Evolutionary conservation across 2,329 filamentous ascomycete genomes (phyloP), one percentile per base, ranked within the genome.

Genomic region (Colletotrichum euphorbiae): DNA sequence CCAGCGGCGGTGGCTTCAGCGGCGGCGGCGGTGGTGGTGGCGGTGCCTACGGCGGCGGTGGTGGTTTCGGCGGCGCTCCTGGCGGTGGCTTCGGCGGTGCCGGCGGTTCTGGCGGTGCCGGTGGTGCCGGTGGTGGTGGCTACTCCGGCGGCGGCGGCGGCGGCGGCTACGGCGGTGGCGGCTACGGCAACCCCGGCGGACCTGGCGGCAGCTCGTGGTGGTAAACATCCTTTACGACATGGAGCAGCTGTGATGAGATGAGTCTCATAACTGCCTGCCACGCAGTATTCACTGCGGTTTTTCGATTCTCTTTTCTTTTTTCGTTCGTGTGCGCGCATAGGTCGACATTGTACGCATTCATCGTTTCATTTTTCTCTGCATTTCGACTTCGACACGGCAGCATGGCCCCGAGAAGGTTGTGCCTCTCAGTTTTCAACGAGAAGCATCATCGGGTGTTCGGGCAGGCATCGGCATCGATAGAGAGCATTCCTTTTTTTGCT

Each of bases 131-230:
- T 69, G 80, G 79, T 62, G 78, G 76, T 61, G 81, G 82, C 64
- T 80, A 77, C 69, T 54, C 77, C 28, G 6, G 28, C 60, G 73
- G 75, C 70, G 75, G 73, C 69, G 76, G 78, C 71, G 78, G 80
- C 46, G 81, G 84, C 50, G 84, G 84, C 55, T 77, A 78, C 61
- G 80, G 81, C 58, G 81, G 84, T 61, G 87, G 87, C 69, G 80
- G 87, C 79, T 92, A 92, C 80, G 90, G 91, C 79, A 91, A 92
- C 81, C 90, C 90, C 74, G 85, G 86, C 72, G 86, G 86, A 72
- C 83, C 83, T 51, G 87, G 87, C 69, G 87, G 87, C 76, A 88
- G 89, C 77, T 89, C 85, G 70, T 93, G 91, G 91, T 93, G 86
- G 86, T 88, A 87, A 83, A 80, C 67, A 72, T 69, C 64, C 24